Conservation (phyloP, 768 basidiomycete genomes). For the Inosperma sp. region DNA sequence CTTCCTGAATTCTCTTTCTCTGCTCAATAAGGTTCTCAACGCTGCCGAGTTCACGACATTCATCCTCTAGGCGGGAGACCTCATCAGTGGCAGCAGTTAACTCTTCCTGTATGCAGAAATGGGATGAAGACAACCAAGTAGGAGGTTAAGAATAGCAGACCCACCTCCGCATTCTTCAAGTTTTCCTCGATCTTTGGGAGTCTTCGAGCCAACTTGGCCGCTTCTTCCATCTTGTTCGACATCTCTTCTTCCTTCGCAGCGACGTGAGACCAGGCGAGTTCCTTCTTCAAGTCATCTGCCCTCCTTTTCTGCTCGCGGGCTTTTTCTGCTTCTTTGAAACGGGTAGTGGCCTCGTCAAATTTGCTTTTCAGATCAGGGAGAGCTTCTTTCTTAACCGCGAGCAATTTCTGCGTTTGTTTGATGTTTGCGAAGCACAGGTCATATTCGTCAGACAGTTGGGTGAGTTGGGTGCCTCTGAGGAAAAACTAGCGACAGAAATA, state of each 20-base stretch:
- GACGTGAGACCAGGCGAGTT: constrained; percentile 87
- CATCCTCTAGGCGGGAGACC: constrained; percentile 30
- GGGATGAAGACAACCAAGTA: background rate
- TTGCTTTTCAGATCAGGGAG: constrained; percentile 69
- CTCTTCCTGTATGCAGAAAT: constrained; percentile 20
- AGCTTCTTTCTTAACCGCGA: constrained; percentile 67
- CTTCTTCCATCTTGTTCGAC: constrained; percentile 33
- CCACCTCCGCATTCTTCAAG: constrained; percentile 33
- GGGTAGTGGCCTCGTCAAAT: constrained; percentile 51
- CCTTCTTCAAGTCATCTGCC: constrained; percentile 66
- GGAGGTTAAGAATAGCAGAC: constrained; percentile 4
- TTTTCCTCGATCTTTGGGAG: constrained; percentile 37
- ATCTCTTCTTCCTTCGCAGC: constrained; percentile 61
- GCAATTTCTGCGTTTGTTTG: constrained; percentile 57
- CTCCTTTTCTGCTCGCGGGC: constrained; percentile 67
- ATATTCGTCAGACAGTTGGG: constrained; percentile 85
- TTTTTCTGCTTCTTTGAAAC: constrained; percentile 69
- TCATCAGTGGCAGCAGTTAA: constrained; percentile 30
- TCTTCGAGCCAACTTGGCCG: constrained; percentile 30
- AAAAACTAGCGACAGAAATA: too few species aligned
- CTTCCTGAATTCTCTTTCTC: constrained; percentile 44
- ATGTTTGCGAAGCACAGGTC: constrained; percentile 71
- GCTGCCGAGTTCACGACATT: constrained; percentile 28
- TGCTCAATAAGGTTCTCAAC: constrained; percentile 29
- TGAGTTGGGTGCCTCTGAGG: constrained; percentile 87